Base-by-base conservation (phyloP, 352 stramenopile species). In the Phytophthora boehmeriae region DNA sequence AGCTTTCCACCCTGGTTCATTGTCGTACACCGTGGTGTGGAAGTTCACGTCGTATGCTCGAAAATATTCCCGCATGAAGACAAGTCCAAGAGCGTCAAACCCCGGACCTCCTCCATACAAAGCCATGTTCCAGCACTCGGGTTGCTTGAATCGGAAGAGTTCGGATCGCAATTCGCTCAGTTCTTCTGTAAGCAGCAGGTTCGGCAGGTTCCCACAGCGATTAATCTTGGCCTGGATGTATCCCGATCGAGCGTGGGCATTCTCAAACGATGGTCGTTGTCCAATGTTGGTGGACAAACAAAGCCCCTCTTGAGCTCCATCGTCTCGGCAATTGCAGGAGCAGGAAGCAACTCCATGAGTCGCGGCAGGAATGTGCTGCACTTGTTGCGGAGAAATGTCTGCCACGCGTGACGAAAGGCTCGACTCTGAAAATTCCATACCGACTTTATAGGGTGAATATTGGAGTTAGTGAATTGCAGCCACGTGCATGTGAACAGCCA, bases 151-250 rank as follows among this genome's bases (percentile, higher is more conserved):
- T 16, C 70, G 54, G 68, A 90, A 90, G 4, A 90, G 48, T 54
- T 79, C 38, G 1, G 77, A 81, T n/a, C 82, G 73, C 36, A 91
- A 8, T 17, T 71, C 64, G 30, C 60, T 68, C 42, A 91, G 74
- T 45, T 83, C 68, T 43, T 72, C 53, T 8, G 77, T 82, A 17
- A 91, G 54, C 16, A 91, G 64, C 35, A 89, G 44, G 48, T 73
- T 81, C 8, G 82, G 79, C 51, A 91, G 63, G 23, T 91, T 91
- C 23, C 75, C 68, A n/a, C 78, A 87, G 19, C 82, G 79, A 28
- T 91, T 89, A 58, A 91, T 85, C 54, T 91, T 91, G 54, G 67
- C 64, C 39, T 76, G 59, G 17, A 83, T 86, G 68, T 91, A 91
- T 27, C 82, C 82, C 9, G 79, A 84, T 1, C 82, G 75, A 42